Conservation (phyloP, 345 rosid species). For the Eucalyptus cloeziana region DNA sequence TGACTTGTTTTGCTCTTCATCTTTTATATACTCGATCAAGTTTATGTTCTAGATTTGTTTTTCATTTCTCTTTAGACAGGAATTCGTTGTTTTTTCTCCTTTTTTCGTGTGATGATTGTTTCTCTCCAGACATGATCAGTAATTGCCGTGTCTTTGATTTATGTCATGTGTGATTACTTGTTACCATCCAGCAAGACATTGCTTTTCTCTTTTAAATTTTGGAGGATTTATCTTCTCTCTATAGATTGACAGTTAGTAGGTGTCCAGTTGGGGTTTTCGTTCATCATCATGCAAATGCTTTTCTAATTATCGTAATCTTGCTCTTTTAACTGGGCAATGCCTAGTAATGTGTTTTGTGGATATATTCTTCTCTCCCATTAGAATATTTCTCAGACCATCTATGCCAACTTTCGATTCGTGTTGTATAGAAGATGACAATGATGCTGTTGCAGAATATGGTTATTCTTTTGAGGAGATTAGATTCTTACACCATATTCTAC, state of each 20-base stretch:
- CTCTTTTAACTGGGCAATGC: not conserved
- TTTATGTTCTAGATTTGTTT: not conserved
- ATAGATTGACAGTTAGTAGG: not conserved
- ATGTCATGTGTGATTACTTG: not conserved
- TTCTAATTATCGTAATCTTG: not conserved
- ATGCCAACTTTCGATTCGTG: not conserved
- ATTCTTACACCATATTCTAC: not conserved
- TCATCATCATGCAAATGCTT: not conserved
- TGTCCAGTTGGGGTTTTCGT: not conserved
- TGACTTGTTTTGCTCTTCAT: not conserved
- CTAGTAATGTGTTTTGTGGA: not conserved
- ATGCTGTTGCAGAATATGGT: slow-evolving; percentile 5
- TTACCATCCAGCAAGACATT: not conserved
- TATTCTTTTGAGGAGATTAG: slow-evolving; percentile 3
- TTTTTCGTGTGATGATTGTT: not conserved
- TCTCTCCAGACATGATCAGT: not conserved
- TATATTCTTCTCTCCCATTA: not conserved
- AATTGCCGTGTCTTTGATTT: not conserved
- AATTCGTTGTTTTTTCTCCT: not conserved
- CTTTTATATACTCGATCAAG: not conserved
- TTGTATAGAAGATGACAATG: not conserved
- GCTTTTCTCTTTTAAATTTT: not conserved
- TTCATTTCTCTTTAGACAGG: not conserved
- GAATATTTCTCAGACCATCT: not conserved
- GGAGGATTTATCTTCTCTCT: not conserved